These are phyloP conservation scores for Bruguiera hainesii DNA, from an alignment of 441 rosid genomes.

Conservation along the genomic window DNA sequence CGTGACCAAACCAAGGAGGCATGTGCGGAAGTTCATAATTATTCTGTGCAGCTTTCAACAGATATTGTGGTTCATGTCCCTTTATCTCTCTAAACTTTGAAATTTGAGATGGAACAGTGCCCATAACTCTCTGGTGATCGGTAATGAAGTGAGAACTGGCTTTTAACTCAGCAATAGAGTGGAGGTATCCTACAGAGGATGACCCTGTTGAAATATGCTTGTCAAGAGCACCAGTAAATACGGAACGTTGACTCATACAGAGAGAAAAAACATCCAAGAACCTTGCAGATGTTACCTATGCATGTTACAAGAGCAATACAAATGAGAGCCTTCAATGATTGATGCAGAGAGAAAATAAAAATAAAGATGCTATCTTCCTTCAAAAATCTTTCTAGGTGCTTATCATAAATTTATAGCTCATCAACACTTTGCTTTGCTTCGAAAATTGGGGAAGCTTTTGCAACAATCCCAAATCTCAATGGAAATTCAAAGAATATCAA, in stretches of 20 bases:
- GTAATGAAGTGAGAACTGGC: conserved; percentile 35
- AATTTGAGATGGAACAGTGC: conserved; percentile 35
- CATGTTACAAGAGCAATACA: conserved; percentile 16
- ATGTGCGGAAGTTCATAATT: conserved; percentile 57
- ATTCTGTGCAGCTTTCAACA: conserved; percentile 32
- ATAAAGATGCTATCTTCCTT: neutral
- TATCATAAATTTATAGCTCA: too few relatives aligned
- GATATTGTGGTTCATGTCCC: conserved; percentile 25
- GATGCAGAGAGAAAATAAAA: conserved; percentile 7
- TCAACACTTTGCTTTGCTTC: too few relatives aligned
- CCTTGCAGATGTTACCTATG: conserved; percentile 77
- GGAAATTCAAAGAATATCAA: too few relatives aligned
- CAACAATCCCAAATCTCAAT: too few relatives aligned
- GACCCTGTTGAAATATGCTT: conserved; percentile 57
- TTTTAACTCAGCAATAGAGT: conserved; percentile 71
- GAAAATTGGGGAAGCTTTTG: too few relatives aligned
- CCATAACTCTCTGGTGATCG: conserved; percentile 24
- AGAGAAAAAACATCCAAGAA: conserved; percentile 76
- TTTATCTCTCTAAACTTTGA: conserved; percentile 28
- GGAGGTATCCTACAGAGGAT: conserved; percentile 69
- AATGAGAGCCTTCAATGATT: conserved; percentile 4
- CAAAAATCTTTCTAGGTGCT: too few relatives aligned
- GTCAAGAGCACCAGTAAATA: conserved; percentile 73
- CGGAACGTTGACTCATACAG: conserved; percentile 70
- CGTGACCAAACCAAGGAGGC: conserved; percentile 88